These are phyloP conservation scores for Phytophthora capsici DNA, from an alignment of 352 stramenopile genomes.

Conservation along the genomic window DNA sequence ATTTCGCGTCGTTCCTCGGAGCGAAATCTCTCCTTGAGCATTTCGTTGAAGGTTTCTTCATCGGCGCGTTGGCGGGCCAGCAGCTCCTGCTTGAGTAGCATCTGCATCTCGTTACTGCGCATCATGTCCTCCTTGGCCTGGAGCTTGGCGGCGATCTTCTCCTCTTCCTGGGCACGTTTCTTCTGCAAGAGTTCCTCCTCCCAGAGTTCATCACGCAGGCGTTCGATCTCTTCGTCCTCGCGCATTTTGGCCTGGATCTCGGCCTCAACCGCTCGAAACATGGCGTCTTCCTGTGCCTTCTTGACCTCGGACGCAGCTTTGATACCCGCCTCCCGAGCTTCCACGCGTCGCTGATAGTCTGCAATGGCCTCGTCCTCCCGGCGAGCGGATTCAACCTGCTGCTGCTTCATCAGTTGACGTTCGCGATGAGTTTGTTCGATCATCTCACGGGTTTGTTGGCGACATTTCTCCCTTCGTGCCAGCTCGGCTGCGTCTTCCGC, in stretches of 20 bases:
- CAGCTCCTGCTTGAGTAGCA: slow-evolving; percentile 65
- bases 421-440: slow-evolving; percentile 60
- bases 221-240: slow-evolving; percentile 89
- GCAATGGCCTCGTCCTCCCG: slow-evolving; percentile 56
- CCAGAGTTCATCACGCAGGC: slow-evolving; percentile 91
- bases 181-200: slow-evolving; percentile 90
- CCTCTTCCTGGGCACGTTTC: slow-evolving; percentile 75
- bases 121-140: slow-evolving; percentile 88
- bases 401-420: slow-evolving; percentile 35
- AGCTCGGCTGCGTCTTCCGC: slow-evolving; percentile 86
- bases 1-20: slow-evolving; percentile 71
- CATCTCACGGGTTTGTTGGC: slow-evolving; percentile 63
- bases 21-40: slow-evolving; percentile 66
- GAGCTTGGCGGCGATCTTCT: slow-evolving; percentile 69
- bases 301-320: slow-evolving; percentile 75
- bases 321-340: slow-evolving; percentile 48
- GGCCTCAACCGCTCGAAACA: slow-evolving; percentile 80
- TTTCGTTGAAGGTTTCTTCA: slow-evolving; percentile 75
- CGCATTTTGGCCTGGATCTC: slow-evolving; percentile 85
- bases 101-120: slow-evolving; percentile 78
- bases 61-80: slow-evolving; percentile 62
- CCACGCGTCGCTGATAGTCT: slow-evolving; percentile 56
- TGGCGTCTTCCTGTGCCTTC: slow-evolving; percentile 70
- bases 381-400: slow-evolving; percentile 38
- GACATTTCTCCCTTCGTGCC: slow-evolving; percentile 59